These are phyloP conservation scores for Exophiala calicioides DNA, from an alignment of 2,329 filamentous ascomycete genomes.

Conservation along the genomic window DNA sequence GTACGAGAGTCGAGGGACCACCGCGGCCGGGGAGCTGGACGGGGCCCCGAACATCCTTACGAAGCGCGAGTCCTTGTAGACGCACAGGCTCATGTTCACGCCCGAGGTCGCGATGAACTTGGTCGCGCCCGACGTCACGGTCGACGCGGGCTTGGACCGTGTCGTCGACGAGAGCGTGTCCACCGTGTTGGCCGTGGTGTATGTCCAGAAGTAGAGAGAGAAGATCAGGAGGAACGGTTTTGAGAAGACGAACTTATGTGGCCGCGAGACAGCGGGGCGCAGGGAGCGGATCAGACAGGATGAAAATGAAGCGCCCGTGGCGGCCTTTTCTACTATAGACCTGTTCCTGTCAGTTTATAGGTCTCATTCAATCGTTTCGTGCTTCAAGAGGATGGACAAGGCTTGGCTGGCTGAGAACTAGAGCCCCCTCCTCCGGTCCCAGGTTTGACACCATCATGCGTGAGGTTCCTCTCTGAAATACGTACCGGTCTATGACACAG, in stretches of 20 bases:
- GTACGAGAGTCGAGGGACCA: constrained; percentile 67
- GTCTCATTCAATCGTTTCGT: background rate
- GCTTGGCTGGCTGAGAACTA: too few species aligned
- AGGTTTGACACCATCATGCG: too few species aligned
- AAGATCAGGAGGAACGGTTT: constrained; percentile 54
- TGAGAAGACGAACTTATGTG: constrained; percentile 46
- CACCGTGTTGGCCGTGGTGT: constrained; percentile 81
- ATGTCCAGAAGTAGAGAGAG: constrained; percentile 80
- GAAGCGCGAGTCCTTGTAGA: constrained; percentile 82
- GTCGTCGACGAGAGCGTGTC: constrained; percentile 75
- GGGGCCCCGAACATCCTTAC: constrained; percentile 66
- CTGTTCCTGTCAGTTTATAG: constrained; percentile 34
- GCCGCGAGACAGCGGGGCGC: constrained; percentile 42
- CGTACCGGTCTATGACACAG: constrained; percentile 81
- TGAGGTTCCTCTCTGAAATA: constrained; percentile 6
- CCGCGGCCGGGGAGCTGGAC: constrained; percentile 38
- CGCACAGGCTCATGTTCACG: constrained; percentile 80
- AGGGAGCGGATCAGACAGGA: constrained; percentile 44
- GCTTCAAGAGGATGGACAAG: too few species aligned
- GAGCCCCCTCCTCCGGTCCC: too few species aligned
- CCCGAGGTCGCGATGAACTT: constrained; percentile 80
- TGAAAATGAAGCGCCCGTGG: constrained; percentile 41
- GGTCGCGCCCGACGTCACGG: constrained; percentile 69
- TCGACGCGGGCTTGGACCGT: constrained; percentile 56
- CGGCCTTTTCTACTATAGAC: constrained; percentile 53